A percentile compares a stretch with the other conserved stretches of the same genome.
Conservation (phyloP, 1,139 yeast species). For the Kluyveromyces marxianus region DNA sequence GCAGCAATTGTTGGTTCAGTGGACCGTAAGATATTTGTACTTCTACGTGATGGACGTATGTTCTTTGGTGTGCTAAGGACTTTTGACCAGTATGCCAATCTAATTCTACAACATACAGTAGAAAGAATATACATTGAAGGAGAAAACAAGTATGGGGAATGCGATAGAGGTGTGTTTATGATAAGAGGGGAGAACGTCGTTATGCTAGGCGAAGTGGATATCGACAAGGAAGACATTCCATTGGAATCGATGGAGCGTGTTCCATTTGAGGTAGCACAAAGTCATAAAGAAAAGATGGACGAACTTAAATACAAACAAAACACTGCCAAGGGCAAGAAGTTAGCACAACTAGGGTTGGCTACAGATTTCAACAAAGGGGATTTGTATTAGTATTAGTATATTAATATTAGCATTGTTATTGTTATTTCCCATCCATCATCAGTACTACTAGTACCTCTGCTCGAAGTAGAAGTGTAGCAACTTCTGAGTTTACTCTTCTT, state of each 20-base stretch:
- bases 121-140: conserved; percentile 70
- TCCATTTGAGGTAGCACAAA: conserved; percentile 54
- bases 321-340: conserved; percentile 41
- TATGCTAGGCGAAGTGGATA: conserved; percentile 91
- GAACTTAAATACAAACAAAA: conserved; percentile 37
- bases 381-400: conserved; percentile 35
- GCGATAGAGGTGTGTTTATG: conserved; percentile 70
- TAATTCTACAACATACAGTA: conserved; percentile 83
- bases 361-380: conserved; percentile 48
- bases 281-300: conserved; percentile 36
- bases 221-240: conserved; percentile 75
- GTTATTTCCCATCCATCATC: background rate
- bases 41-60: conserved; percentile 84
- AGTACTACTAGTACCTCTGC: no score
- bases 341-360: conserved; percentile 46
- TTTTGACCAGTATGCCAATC: conserved; percentile 90
- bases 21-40: conserved; percentile 67
- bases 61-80: conserved; percentile 88
- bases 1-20: conserved; percentile 94
- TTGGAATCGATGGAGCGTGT: conserved; percentile 50
- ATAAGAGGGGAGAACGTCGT: conserved; percentile 96
- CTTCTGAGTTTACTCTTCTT: no score
- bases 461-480: no score
- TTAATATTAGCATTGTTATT: background rate
- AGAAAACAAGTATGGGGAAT: conserved; percentile 58